Conservation (phyloP, 73 alveolate species). For the Tetrahymena elliotti region DNA sequence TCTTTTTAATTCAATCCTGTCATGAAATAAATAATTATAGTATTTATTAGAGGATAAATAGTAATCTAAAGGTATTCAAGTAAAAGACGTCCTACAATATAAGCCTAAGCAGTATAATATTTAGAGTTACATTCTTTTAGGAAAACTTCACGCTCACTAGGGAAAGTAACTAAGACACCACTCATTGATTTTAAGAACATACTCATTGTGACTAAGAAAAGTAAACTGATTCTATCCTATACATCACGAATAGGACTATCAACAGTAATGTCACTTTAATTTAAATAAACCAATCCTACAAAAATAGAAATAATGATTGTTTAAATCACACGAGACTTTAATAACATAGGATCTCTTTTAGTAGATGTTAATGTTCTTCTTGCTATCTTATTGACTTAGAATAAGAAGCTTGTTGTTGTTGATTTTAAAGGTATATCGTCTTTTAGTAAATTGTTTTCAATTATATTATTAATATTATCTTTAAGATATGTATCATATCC, state of each 20-base stretch:
- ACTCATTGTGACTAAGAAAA: not conserved
- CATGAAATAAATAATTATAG: not conserved
- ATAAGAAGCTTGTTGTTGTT: not conserved
- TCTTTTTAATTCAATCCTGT: not conserved
- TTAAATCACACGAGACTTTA: not conserved
- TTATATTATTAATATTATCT: not conserved
- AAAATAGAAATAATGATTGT: not conserved
- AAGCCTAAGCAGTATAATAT: not conserved
- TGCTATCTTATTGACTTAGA: not conserved
- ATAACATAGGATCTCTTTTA: not conserved
- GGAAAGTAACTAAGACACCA: not conserved
- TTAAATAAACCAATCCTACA: not conserved
- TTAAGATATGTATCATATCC: not conserved
- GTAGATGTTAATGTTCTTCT: not conserved
- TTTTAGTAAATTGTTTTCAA: not conserved
- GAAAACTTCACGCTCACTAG: slow-evolving; percentile 1
- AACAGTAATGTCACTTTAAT: not conserved
- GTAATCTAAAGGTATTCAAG: not conserved
- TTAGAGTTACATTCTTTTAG: not conserved
- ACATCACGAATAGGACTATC: not conserved
- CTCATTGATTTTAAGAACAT: not conserved
- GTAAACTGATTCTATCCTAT: not conserved
- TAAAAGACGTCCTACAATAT: not conserved
- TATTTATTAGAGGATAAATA: not conserved
- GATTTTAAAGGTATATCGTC: not conserved